Evolutionary conservation across 78 protist genomes (phyloP).

Genomic region (Chrysochromulina tobinii): DNA sequence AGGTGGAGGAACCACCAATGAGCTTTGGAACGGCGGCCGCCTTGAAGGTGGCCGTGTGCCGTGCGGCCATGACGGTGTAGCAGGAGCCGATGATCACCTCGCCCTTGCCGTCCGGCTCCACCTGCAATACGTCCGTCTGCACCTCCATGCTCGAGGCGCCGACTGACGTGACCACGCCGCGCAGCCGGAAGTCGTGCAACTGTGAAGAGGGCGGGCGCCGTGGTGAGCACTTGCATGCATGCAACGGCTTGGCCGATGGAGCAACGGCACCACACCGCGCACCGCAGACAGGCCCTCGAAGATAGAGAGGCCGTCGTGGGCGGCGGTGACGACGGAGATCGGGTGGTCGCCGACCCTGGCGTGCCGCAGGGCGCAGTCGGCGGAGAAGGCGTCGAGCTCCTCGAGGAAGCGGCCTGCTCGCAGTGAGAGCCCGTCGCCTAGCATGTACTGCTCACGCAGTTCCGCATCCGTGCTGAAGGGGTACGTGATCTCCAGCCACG

Average conservation of each 20-base stretch:
- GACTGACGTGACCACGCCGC: neutral
- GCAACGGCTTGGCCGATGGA: no score
- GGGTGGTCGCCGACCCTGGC: neutral
- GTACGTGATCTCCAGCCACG: neutral
- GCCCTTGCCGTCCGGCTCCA: neutral
- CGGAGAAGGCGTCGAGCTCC: neutral
- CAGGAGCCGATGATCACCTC: neutral
- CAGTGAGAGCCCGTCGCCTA: neutral
- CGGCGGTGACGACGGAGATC: neutral
- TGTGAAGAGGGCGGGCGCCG: no score
- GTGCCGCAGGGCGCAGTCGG: constrained; percentile 1
- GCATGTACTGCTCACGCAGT: neutral
- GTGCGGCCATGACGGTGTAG: neutral
- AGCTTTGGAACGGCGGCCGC: no score
- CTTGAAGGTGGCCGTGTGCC: no score
- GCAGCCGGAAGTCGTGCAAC: no score
- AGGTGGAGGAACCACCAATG: no score
- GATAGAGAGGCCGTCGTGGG: neutral
- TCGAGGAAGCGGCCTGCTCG: neutral
- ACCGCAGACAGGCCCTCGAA: neutral
- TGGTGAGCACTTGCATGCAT: no score
- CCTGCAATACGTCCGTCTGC: neutral
- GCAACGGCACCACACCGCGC: neutral
- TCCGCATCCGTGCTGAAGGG: neutral
- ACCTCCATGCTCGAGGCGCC: neutral